These are phyloP conservation scores for Thelonectria rubi DNA, from an alignment of 2,329 filamentous ascomycete genomes.

Conservation along the genomic window DNA sequence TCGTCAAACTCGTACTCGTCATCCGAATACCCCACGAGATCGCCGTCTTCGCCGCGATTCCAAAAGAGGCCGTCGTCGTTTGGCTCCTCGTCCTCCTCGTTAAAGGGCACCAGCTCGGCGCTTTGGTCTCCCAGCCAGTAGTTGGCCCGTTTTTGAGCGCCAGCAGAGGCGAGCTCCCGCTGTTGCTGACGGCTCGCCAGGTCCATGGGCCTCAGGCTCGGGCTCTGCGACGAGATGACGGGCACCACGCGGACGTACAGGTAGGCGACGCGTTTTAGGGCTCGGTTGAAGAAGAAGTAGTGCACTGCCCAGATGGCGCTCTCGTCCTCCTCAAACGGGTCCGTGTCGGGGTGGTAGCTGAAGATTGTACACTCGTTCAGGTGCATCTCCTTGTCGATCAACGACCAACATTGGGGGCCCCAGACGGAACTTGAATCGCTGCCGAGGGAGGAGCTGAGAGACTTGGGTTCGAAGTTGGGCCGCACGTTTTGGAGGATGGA, in stretches of 20 bases:
- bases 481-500: constrained; percentile 87
- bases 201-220: constrained; percentile 51
- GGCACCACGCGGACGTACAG: constrained; percentile 91
- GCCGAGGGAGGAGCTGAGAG: constrained; percentile 52
- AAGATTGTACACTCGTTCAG: constrained; percentile 90
- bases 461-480: constrained; percentile 64
- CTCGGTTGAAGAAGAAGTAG: constrained; percentile 98
- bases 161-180: constrained; percentile 46
- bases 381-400: constrained; percentile 94
- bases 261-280: constrained; percentile 91
- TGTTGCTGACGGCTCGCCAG: constrained; percentile 42
- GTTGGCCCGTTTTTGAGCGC: constrained; percentile 74
- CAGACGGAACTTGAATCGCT: constrained; percentile 70
- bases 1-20: constrained; percentile 58
- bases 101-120: constrained; percentile 57
- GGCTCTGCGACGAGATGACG: constrained; percentile 73
- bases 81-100: constrained; percentile 58
- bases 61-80: constrained; percentile 63
- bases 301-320: constrained; percentile 94
- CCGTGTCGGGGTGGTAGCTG: constrained; percentile 86
- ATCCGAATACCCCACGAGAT: constrained; percentile 63
- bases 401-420: constrained; percentile 90
- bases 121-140: constrained; percentile 85
- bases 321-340: constrained; percentile 91
- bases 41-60: constrained; percentile 67